phyloP scores from a whole-genome alignment of 306 rosid species.

The Pachyrhizus erosus region DNA sequence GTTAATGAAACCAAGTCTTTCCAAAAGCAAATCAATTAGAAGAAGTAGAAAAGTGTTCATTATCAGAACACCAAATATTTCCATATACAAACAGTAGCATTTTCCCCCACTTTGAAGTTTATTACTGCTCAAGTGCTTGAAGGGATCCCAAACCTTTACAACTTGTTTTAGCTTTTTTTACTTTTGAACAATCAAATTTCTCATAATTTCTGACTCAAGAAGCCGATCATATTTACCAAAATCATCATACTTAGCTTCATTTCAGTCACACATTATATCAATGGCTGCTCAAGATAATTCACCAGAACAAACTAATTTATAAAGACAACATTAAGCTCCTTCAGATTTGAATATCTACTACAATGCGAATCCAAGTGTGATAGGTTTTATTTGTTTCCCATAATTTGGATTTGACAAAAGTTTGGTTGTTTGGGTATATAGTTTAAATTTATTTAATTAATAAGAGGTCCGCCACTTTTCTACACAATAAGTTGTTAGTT shows the following conservation, averaged over 20 bases:
- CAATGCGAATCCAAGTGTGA: background rate
- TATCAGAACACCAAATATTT: background rate
- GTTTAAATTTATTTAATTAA: background rate
- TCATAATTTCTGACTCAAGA: background rate
- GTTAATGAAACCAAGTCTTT: background rate
- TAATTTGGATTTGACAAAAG: background rate
- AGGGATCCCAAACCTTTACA: background rate
- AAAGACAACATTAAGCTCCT: background rate
- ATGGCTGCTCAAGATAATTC: background rate
- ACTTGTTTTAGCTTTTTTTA: background rate
- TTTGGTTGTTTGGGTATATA: background rate
- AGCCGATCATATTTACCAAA: background rate
- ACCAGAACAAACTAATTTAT: background rate
- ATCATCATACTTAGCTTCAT: background rate
- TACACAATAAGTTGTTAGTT: background rate
- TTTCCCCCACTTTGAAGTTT: background rate
- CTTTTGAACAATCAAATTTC: conserved; percentile 3
- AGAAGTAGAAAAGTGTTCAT: background rate
- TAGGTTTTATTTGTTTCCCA: background rate
- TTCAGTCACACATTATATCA: background rate
- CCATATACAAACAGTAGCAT: conserved; percentile 3
- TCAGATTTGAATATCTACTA: conserved; percentile 12
- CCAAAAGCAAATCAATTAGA: background rate
- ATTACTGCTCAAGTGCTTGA: background rate
- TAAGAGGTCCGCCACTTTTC: background rate